Base-by-base conservation (phyloP, 495 filamentous ascomycete species). In the Geoglossum glabrum region DNA sequence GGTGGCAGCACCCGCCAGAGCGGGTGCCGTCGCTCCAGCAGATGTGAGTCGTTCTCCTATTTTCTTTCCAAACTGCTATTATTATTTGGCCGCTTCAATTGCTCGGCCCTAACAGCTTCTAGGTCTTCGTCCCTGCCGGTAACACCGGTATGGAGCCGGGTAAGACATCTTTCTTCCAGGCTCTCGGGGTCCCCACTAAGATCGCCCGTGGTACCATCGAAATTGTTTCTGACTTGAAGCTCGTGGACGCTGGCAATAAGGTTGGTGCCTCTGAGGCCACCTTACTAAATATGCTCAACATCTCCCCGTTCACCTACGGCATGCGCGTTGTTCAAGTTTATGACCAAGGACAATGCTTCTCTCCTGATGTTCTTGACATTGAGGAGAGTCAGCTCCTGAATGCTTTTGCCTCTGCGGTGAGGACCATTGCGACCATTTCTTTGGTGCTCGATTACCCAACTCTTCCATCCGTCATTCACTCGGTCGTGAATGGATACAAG, bases 81-180 rank as follows among this genome's bases (percentile, higher is more conserved):
- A 7, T n/a, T 1, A 1, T n/a, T 55, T 52, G 30, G 13, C 30
- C n/a, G 10, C 25, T 3, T 10, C 33, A 31, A 31, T n/a, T 4
- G 21, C 28, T 9, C 13, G 13, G 17, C 3, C 1, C 54, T 56
- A 38, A 56, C 3, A 38, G 25, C 15, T 31, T 52, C 28, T 34
- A 58, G 56, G 56, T 83, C 63, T 97, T 76, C 76, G 74, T 98
- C 60, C 92, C 92, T 55, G 92, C 87, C 61, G 90, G 92, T 74
- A 98, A 95, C 81, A 99, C 93, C 63, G 92, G 92, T 78, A 99
- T 99, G 92, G 92, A 99, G 74, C 92, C 92, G 70, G 92, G 92
- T 75, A 99, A 99, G 84, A 99, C 92, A 65, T 95, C 92, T 65
- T 99, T 99, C 89, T 99, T 99, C 88, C 92, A 99, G 81, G 92